A percentile compares a stretch with the other conserved stretches of the same genome.
phyloP scores from a whole-genome alignment of 257 asterid genomes.

The Salvia splendens region DNA sequence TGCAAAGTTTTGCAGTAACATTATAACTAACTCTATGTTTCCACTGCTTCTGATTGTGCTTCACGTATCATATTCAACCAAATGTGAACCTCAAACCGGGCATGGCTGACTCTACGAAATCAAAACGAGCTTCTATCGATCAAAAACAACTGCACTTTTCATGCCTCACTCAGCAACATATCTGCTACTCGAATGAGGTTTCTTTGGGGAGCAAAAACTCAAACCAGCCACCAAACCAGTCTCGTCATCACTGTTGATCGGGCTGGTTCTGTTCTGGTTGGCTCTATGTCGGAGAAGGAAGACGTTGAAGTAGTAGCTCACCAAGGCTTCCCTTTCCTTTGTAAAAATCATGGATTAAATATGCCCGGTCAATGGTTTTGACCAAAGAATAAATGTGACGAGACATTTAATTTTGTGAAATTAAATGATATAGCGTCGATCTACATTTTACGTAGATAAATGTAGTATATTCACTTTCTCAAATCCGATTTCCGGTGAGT shows the following conservation, averaged over 20 bases:
- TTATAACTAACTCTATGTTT: conserved; percentile 20
- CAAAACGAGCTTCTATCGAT: neutral
- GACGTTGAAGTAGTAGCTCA: conserved; percentile 68
- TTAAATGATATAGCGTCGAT: no score
- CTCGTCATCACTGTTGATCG: conserved; percentile 56
- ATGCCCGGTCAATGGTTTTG: no score
- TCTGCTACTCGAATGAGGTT: conserved; percentile 34
- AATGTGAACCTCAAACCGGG: conserved; percentile 20
- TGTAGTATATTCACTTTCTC: no score
- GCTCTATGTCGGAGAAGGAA: conserved; percentile 60
- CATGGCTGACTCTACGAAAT: neutral
- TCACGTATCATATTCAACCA: neutral
- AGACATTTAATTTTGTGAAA: no score
- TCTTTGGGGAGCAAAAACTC: conserved; percentile 71
- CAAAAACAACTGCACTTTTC: conserved; percentile 47
- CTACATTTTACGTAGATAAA: no score
- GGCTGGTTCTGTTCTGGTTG: conserved; percentile 60
- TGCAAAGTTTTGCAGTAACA: conserved; percentile 30
- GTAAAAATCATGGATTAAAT: no score
- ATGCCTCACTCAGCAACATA: conserved; percentile 32
- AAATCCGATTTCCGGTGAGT: no score
- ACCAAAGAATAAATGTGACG: no score
- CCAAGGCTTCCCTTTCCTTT: conserved; percentile 56
- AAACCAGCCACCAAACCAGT: conserved; percentile 67
- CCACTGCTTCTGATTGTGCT: conserved; percentile 19